phyloP scores from a whole-genome alignment of 352 stramenopile genomes.

The Phytophthora brassicae region DNA sequence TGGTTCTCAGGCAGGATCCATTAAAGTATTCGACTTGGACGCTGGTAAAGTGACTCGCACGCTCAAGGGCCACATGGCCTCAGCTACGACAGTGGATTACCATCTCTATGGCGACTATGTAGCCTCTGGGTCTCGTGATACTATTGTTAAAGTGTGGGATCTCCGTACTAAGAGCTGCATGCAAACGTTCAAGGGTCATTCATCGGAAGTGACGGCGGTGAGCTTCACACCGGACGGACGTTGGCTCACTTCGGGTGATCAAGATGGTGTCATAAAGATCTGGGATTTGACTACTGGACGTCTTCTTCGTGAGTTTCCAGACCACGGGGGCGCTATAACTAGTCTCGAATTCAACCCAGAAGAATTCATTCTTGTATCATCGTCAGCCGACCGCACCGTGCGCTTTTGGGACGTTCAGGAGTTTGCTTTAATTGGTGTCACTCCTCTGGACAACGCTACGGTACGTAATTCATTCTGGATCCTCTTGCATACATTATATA shows the following conservation, averaged over 20 bases:
- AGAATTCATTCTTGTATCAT: constrained; percentile 85
- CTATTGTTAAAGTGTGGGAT: constrained; percentile 88
- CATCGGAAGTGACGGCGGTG: constrained; percentile 72
- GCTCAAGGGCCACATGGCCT: constrained; percentile 85
- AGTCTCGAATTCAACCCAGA: constrained; percentile 86
- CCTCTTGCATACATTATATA: too few relatives aligned
- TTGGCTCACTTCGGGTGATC: constrained; percentile 78
- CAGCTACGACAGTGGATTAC: constrained; percentile 79
- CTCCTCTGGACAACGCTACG: constrained; percentile 70
- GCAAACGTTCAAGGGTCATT: constrained; percentile 85
- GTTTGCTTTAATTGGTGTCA: constrained; percentile 79
- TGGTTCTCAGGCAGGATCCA: constrained; percentile 76
- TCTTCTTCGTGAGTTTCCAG: constrained; percentile 70
- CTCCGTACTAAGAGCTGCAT: constrained; percentile 85
- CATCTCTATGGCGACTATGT: constrained; percentile 88
- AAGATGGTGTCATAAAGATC: constrained; percentile 79
- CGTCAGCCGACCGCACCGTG: constrained; percentile 72
- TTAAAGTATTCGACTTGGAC: constrained; percentile 86
- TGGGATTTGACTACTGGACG: constrained; percentile 85
- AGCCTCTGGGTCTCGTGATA: constrained; percentile 78
- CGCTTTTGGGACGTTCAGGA: constrained; percentile 89
- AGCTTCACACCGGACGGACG: constrained; percentile 81
- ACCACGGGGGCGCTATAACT: constrained; percentile 76
- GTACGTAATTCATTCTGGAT: constrained; percentile 32
- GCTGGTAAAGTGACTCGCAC: constrained; percentile 76